Base-by-base conservation (phyloP, 768 basidiomycete genomes). In the Phanerodontia chrysosporium region DNA sequence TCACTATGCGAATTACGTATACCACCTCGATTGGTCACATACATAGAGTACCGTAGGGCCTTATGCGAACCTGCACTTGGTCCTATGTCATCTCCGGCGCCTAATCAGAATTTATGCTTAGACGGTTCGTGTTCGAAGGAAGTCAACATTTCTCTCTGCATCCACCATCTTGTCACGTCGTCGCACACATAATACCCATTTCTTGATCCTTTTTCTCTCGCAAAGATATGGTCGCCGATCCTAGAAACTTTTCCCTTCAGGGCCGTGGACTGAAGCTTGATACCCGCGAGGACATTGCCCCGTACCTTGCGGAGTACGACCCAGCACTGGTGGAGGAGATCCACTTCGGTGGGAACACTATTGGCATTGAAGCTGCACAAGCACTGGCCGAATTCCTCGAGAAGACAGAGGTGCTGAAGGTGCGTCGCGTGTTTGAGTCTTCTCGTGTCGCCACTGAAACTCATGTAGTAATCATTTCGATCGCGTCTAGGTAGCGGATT, bases 301-400 rank as follows among this genome's bases (percentile, higher is more conserved):
- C 91, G 0, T 82, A 86, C 65, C 75, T 98, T 22, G 73, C 75
- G 25, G 80, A 81, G 55, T 76, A 89, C 49, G 84, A 89, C 69
- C 85, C 89, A 9, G 71, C 77, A 2, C 68, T 74, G 63, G 78
- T 94, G 64, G 89, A 95, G 72, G 94, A 96, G 76, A 86, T 98
- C 61, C 89, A 95, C 68, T 79, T 99, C 53, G 91, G 94, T 49
- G 96, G 94, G 22, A 98, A 98, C 74, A 95, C 94, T 21, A 78
- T 98, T 57, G 96, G 97, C 51, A 83, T 97, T 27, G 94, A 90
- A 67, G 96, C 96, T 45, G 89, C 94, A 48, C 70, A 84, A 65
- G 91, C 89, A 44, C 82, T 98, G 36, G 93, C 87, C 61, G 87
- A 87, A 57, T 89, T 91, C 57, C 76, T 98, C 55, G 76, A 81